A percentile compares a stretch with the other conserved stretches of the same genome.
Conservation (phyloP, 805 yeast species). For the Candida boidinii region DNA sequence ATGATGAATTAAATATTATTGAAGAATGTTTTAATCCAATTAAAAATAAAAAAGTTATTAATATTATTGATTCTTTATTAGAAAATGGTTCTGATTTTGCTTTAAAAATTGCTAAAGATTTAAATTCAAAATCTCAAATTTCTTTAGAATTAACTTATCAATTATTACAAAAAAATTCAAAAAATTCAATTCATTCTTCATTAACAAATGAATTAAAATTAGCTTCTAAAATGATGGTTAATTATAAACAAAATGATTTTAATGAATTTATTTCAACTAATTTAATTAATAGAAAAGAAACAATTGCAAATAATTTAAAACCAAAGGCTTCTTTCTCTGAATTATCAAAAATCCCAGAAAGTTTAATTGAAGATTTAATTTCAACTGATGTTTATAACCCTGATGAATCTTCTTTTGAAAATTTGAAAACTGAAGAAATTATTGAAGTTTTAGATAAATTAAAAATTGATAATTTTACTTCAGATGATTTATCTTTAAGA, state of each 20-base stretch:
- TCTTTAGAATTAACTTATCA: slow-evolving; percentile 68
- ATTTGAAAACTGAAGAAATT: slow-evolving; percentile 7
- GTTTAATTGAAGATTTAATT: slow-evolving; percentile 44
- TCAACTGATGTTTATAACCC: slow-evolving; percentile 19
- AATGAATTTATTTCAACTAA: slow-evolving; percentile 45
- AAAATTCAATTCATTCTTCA: slow-evolving; percentile 53
- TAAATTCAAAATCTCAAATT: slow-evolving; percentile 65
- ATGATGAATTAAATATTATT: slow-evolving; percentile 52
- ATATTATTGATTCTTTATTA: slow-evolving; percentile 43
- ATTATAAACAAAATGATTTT: slow-evolving; percentile 36
- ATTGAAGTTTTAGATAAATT: slow-evolving; percentile 21
- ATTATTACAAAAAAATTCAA: slow-evolving; percentile 52
- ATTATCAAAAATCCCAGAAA: slow-evolving; percentile 58
- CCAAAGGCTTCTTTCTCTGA: slow-evolving; percentile 28
- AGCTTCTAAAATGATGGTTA: slow-evolving; percentile 66
- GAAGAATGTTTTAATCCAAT: slow-evolving; percentile 54
- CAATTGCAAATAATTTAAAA: slow-evolving; percentile 16
- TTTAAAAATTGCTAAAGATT: slow-evolving; percentile 39
- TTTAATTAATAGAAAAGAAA: slow-evolving; percentile 36
- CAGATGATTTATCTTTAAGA: no score
- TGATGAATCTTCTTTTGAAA: slow-evolving; percentile 3
- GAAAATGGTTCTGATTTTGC: slow-evolving; percentile 60
- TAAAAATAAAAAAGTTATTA: slow-evolving; percentile 37
- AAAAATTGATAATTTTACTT: slow-evolving; percentile 29
- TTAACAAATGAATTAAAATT: slow-evolving; percentile 64